Evolutionary conservation across 2,329 filamentous ascomycete species (phyloP).

Genomic region (Atkinsonella texensis): DNA sequence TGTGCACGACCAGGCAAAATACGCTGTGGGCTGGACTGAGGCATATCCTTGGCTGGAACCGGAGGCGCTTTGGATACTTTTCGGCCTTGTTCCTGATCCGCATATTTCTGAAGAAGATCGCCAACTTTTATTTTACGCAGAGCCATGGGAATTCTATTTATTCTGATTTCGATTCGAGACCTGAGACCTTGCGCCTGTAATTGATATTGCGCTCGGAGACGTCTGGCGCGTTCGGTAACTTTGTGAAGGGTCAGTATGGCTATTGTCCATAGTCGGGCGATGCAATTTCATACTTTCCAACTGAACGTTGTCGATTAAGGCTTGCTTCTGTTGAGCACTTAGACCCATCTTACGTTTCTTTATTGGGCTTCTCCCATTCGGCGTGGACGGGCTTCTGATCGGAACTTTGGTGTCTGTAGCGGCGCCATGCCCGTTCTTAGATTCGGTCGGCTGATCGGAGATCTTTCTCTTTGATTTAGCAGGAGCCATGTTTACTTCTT

Average conservation of each 20-base stretch:
- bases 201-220: slow-evolving; percentile 78
- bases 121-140: slow-evolving; percentile 72
- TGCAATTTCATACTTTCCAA: slow-evolving; percentile 56
- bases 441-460: slow-evolving; percentile 13
- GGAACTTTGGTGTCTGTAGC: slow-evolving; percentile 12
- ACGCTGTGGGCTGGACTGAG: slow-evolving; percentile 25
- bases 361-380: slow-evolving; percentile 42
- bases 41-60: slow-evolving; percentile 37
- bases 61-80: slow-evolving; percentile 28
- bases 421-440: slow-evolving; percentile 9
- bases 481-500: slow-evolving; percentile 32
- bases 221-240: slow-evolving; percentile 83
- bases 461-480: slow-evolving; percentile 25
- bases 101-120: slow-evolving; percentile 51
- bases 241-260: slow-evolving; percentile 5
- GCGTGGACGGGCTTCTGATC: slow-evolving; percentile 24
- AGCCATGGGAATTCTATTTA: slow-evolving; percentile 78
- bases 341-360: slow-evolving; percentile 51
- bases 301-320: slow-evolving; percentile 78
- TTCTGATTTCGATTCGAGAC: slow-evolving; percentile 78
- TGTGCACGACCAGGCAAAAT: slow-evolving; percentile 13
- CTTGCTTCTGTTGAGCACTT: slow-evolving; percentile 65
- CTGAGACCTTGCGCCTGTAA: slow-evolving; percentile 77
- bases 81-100: slow-evolving; percentile 33
- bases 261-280: background rate